Evolutionary conservation across 2,329 filamentous ascomycete genomes (phyloP), one percentile per base, ranked within the genome.

Genomic region (Torrubiella hemipterigena): DNA sequence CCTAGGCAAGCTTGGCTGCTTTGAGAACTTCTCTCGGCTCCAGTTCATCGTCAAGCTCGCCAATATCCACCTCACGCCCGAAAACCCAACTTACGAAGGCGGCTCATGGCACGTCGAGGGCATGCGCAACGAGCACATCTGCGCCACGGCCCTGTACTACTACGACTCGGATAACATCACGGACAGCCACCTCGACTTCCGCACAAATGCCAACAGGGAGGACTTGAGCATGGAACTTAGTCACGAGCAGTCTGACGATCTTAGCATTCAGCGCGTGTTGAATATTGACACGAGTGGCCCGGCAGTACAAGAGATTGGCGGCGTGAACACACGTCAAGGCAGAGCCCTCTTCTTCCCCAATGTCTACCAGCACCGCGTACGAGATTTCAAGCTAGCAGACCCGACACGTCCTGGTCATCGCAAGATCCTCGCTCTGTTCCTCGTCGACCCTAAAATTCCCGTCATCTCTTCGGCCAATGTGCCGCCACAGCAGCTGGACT

Each of bases 1-100:
- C 50, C 1, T n/a, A n/a, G n/a, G n/a, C n/a, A n/a, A 11, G 11
- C 14, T 38, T 2, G 43, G 42, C 2, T 60, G 55, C 39, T 51
- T 52, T 29, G 22, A 45, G 4, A 42, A 41, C 16, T 36, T 38
- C 4, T 34, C 45, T 8, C 51, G 51, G 3, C 50, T 80, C 0
- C 77, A 81, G 37, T 57, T 81, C 24, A 72, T 80, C 33, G 64
- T 77, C 32, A 79, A 79, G 47, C 52, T 81, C 9, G 63, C 70
- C 11, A 73, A 67, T 29, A 70, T 80, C 27, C 61, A 76, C 17
- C 58, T 81, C 1, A 71, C 63, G 0, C 75, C 75, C 0, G 66
- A 70, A 13, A 63, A 70, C 3, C 68, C 74, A 0, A 43, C 44
- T 0, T 79, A 73, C 38, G 48, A 52, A 0, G 66, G 66, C 12